Percentiles rank a stretch among this genome's conserved stretches.
Evolutionary conservation across 495 filamentous ascomycete genomes (phyloP).

Genomic region (Podospora australis): DNA sequence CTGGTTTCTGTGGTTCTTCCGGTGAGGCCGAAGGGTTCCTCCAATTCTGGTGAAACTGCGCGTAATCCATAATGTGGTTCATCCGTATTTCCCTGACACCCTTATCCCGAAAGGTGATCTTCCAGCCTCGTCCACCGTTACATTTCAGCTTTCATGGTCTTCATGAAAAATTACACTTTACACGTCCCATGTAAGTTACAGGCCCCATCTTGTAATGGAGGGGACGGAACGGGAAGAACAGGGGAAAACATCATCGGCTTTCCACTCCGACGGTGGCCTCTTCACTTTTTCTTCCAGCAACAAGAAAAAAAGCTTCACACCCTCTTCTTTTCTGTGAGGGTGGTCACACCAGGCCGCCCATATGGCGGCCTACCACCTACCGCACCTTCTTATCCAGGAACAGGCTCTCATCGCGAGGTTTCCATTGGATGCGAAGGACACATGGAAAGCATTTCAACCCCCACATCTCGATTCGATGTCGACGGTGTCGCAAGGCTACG

Average conservation of each 20-base stretch:
- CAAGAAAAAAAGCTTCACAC: conserved; percentile 3
- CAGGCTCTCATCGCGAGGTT: neutral
- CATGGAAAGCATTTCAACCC: no score
- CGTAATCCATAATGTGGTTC: no score
- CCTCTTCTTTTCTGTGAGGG: neutral
- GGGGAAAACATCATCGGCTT: conserved; percentile 1
- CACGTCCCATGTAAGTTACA: no score
- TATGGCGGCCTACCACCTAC: neutral
- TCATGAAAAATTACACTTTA: no score
- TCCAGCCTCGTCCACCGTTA: no score
- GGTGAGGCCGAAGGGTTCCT: conserved; percentile 4
- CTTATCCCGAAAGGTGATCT: neutral
- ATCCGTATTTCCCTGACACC: no score
- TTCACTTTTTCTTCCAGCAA: neutral
- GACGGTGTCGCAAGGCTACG: neutral
- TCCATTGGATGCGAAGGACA: no score
- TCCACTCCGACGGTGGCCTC: conserved; percentile 1
- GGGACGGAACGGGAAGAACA: conserved; percentile 22
- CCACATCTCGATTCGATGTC: no score
- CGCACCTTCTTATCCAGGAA: neutral
- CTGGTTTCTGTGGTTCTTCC: neutral
- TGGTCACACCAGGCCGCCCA: neutral
- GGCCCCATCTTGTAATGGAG: no score
- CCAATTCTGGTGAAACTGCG: no score
- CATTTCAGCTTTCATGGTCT: no score